Percentiles rank a stretch among this genome's conserved stretches.
phyloP scores from a whole-genome alignment of 148 eudicot species.

The Fagopyrum esculentum region DNA sequence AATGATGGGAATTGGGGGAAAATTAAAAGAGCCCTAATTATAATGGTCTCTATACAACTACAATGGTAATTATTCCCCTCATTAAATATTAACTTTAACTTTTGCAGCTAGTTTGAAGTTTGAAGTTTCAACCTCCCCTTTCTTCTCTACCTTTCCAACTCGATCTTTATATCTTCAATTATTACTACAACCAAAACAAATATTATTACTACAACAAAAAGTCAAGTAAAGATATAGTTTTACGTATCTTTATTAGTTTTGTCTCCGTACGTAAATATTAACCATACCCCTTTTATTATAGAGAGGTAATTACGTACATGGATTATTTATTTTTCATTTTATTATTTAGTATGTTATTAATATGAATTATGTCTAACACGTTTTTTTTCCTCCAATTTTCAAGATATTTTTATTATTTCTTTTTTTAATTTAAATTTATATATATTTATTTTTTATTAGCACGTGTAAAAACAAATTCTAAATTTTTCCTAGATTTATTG shows the following conservation, averaged over 20 bases:
- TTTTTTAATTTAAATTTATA: no score
- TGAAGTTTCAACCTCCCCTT: constrained; percentile 5
- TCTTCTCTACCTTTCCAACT: constrained; percentile 8
- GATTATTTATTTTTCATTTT: no score
- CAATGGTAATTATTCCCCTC: constrained; percentile 10
- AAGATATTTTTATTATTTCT: no score
- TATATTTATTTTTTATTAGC: no score
- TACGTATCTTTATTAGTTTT: background rate
- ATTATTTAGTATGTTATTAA: no score
- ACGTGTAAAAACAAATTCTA: no score
- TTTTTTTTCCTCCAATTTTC: no score
- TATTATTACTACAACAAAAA: background rate
- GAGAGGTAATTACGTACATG: no score
- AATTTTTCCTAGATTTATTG: no score
- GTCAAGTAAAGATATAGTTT: background rate
- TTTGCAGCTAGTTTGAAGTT: constrained; percentile 4
- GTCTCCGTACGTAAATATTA: background rate
- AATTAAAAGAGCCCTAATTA: background rate
- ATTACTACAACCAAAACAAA: background rate
- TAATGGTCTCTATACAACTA: background rate
- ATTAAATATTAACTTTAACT: constrained; percentile 1
- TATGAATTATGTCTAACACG: no score
- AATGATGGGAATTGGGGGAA: constrained; percentile 2
- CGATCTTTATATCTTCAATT: background rate
- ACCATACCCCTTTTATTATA: no score